phyloP scores from a whole-genome alignment of 2,329 filamentous ascomycete species.

The Trichoderma endophyticum region DNA sequence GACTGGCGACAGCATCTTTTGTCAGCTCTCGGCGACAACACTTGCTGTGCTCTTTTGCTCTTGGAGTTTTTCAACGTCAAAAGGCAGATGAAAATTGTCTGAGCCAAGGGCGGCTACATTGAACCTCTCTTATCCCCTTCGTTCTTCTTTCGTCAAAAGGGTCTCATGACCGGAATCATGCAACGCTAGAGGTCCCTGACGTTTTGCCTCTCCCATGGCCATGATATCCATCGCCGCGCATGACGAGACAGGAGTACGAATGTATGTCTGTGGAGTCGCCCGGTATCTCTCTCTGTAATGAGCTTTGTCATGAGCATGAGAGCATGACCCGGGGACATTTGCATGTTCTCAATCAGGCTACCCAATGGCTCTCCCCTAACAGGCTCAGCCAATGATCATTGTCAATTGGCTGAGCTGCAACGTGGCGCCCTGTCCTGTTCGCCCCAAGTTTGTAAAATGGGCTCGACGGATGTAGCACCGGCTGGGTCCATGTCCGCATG shows the following conservation, averaged over 20 bases:
- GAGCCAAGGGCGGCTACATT: background rate
- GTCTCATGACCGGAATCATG: constrained; percentile 32
- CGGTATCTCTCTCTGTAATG: background rate
- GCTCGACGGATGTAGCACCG: constrained; percentile 12
- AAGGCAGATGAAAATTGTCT: background rate
- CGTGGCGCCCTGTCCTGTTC: constrained; percentile 20
- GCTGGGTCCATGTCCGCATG: background rate
- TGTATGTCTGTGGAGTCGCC: constrained; percentile 3
- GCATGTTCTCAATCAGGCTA: constrained; percentile 17
- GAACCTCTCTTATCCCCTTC: background rate
- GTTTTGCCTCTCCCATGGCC: constrained; percentile 19
- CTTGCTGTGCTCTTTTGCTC: background rate
- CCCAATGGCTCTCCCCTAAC: constrained; percentile 12
- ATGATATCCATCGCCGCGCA: constrained; percentile 15
- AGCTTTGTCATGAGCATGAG: background rate
- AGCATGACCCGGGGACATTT: background rate
- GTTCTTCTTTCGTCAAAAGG: constrained; percentile 19
- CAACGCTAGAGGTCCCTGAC: constrained; percentile 28
- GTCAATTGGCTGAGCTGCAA: constrained; percentile 22
- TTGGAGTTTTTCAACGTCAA: background rate
- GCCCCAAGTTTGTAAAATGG: background rate
- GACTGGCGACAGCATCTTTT: background rate
- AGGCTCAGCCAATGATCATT: constrained; percentile 10
- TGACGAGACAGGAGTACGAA: constrained; percentile 6
- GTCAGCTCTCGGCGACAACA: background rate